Evolutionary conservation across 2,329 filamentous ascomycete genomes (phyloP), one percentile per base, ranked within the genome.

Genomic region (Diplocarpon rosae): DNA sequence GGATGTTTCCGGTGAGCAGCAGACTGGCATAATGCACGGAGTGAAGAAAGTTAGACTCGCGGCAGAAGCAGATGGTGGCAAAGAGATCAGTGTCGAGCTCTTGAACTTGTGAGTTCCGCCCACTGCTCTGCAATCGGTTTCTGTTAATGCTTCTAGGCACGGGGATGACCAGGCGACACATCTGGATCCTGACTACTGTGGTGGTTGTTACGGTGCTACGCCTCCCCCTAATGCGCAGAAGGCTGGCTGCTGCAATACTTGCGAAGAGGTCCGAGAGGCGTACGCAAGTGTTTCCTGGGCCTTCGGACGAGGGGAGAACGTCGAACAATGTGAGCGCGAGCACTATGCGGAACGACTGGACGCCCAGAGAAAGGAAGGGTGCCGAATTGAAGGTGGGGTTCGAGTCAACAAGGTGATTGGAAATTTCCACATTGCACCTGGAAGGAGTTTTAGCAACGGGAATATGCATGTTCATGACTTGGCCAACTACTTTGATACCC

Each of bases 391-490:
- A 64, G 92, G 92, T 48, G 78, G 79, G 32, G 76, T 98, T 56
- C 85, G 86, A 38, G 93, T 98, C 54, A 98, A 98, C 74, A 98
- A 98, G 69, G 92, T 98, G 20, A 76, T 98, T 43, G 92, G 92
- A 45, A 98, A 98, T 70, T 98, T 98, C 75, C 92, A 98, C 66
- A 83, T 98, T 57, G 92, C 93, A 1, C 92, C 92, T 1, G 92
- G 92, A 57, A 86, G 90, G 66, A 90, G 83, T 64, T 96, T 96
- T 75, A 94, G 84, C 65, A 94, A 85, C 60, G 88, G 87, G 55
- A 94, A 95, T 69, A 83, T 96, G 78, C 92, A 98, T 67, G 86
- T 95, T 15, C 92, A 98, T 69, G 93, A 98, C 62, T 72, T 98
- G 52, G 88, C 95, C 65, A 94, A 92, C 70, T 98, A 95, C 73